Evolutionary conservation across 73 alveolate species (phyloP).

Genomic region (Breviolum minutum): DNA sequence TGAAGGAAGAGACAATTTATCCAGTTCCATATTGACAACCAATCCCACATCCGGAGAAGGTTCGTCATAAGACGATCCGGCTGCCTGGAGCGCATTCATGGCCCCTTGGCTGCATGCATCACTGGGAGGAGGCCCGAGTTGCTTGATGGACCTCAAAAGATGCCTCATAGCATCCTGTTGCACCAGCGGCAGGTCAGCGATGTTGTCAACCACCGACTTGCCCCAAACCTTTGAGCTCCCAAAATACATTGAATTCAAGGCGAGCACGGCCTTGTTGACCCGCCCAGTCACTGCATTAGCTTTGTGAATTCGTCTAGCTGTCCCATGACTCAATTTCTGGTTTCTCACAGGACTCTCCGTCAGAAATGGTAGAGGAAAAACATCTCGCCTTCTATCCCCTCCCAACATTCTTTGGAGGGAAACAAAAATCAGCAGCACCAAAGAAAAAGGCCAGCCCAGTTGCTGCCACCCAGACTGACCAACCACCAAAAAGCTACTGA

Average conservation of each 20-base stretch:
- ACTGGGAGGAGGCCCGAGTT: slow-evolving; percentile 1
- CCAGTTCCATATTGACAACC: background rate
- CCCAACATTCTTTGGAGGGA: background rate
- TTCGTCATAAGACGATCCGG: background rate
- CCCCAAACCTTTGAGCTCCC: background rate
- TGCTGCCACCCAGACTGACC: background rate
- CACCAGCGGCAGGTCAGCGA: background rate
- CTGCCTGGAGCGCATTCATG: slow-evolving; percentile 54
- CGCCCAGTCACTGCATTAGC: background rate
- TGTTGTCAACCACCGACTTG: background rate
- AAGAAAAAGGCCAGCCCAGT: background rate
- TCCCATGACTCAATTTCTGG: background rate
- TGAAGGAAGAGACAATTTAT: background rate
- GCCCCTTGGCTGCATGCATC: slow-evolving; percentile 10
- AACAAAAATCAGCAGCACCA: background rate
- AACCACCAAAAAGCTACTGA: background rate
- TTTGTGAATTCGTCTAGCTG: background rate
- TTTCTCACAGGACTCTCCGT: too few relatives aligned
- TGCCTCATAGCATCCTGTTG: background rate
- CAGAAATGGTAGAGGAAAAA: background rate
- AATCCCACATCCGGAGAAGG: background rate
- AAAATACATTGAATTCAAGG: slow-evolving; percentile 39
- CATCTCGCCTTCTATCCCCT: background rate
- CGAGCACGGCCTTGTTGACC: background rate
- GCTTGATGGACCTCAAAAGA: background rate